phyloP scores from a whole-genome alignment of 164 flowering plant genomes.

The Aristolochia californica region DNA sequence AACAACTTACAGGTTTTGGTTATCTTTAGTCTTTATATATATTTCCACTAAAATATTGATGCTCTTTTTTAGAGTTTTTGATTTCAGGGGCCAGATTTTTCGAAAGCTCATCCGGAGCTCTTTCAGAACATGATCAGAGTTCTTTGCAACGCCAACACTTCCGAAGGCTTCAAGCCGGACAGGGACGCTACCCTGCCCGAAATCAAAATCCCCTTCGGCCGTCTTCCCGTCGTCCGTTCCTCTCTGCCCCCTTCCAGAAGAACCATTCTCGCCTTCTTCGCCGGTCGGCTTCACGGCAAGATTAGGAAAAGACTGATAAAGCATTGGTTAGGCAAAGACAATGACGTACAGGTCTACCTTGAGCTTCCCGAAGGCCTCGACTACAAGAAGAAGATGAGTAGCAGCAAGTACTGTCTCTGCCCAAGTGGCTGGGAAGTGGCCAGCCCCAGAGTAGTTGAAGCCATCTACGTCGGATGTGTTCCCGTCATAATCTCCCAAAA shows the following conservation, averaged over 20 bases:
- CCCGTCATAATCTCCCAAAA: constrained; percentile 54
- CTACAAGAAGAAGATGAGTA: constrained; percentile 42
- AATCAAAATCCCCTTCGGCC: constrained; percentile 1
- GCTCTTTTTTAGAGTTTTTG: too few relatives aligned
- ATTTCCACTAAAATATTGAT: too few relatives aligned
- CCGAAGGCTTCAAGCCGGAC: constrained; percentile 5
- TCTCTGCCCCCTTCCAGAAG: not conserved
- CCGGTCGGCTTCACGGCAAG: constrained; percentile 70
- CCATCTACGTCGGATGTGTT: constrained; percentile 62
- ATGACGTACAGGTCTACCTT: constrained; percentile 40
- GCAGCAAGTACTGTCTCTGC: constrained; percentile 61
- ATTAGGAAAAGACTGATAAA: constrained; percentile 42
- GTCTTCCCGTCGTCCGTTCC: not conserved
- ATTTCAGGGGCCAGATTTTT: constrained; percentile 3
- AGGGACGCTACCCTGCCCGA: constrained; percentile 3
- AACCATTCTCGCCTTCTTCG: constrained; percentile 35
- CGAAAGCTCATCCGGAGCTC: not conserved
- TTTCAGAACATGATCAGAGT: constrained; percentile 1
- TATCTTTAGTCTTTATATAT: too few relatives aligned
- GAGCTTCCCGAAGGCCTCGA: constrained; percentile 46
- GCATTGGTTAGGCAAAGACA: constrained; percentile 52
- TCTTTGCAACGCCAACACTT: constrained; percentile 4
- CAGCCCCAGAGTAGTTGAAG: constrained; percentile 65
- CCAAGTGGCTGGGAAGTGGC: constrained; percentile 89
- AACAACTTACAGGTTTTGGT: too few relatives aligned